These are phyloP conservation scores for Paracamarosporium sp. DNA, from an alignment of 2,329 filamentous ascomycete genomes.

Conservation along the genomic window DNA sequence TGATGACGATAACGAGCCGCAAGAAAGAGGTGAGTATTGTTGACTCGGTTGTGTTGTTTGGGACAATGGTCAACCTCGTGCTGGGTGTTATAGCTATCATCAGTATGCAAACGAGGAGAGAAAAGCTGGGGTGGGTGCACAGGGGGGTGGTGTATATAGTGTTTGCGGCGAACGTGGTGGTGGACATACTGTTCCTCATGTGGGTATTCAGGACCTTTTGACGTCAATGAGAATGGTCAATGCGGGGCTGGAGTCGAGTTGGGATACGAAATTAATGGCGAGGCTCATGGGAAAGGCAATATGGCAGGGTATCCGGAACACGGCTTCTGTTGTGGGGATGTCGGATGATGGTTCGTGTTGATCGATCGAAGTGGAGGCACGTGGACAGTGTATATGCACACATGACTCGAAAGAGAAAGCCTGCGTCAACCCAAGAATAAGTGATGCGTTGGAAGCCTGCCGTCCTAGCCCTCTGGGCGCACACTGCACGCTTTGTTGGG, in stretches of 20 bases:
- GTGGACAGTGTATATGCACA: not conserved
- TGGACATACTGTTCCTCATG: constrained; percentile 37
- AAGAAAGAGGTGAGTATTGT: constrained; percentile 74
- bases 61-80: constrained; percentile 69
- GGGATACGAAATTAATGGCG: not conserved
- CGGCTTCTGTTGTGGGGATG: not conserved
- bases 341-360: not conserved
- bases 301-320: not conserved
- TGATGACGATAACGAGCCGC: constrained; percentile 72
- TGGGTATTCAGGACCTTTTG: constrained; percentile 30
- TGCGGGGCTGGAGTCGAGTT: not conserved
- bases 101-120: constrained; percentile 39
- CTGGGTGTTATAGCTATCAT: constrained; percentile 36
- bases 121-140: constrained; percentile 40
- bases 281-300: not conserved
- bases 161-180: constrained; percentile 30
- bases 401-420: not conserved
- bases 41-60: constrained; percentile 74
- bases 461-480: too few relatives aligned
- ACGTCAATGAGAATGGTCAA: not conserved
- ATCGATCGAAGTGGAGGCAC: not conserved
- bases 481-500: too few relatives aligned
- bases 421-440: too few relatives aligned
- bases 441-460: too few relatives aligned
- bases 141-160: constrained; percentile 34